These are phyloP conservation scores for Penicillium waksmanii DNA, from an alignment of 495 filamentous ascomycete species.

Conservation along the genomic window DNA sequence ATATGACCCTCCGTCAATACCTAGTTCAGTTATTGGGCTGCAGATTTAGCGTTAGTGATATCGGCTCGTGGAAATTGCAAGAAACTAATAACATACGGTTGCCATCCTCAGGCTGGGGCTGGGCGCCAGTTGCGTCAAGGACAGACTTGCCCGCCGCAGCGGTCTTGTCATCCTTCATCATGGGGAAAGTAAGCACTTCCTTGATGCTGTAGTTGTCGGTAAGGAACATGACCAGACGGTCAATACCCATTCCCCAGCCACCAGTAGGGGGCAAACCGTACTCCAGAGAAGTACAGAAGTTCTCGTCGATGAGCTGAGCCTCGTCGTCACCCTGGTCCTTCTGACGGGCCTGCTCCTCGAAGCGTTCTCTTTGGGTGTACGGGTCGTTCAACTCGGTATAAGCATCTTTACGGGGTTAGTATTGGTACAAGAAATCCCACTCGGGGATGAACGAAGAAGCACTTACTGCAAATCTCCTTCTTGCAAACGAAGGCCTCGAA, in stretches of 20 bases:
- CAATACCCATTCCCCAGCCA: constrained; percentile 97
- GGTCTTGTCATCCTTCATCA: constrained; percentile 73
- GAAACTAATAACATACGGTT: constrained; percentile 60
- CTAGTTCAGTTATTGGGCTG: constrained; percentile 43
- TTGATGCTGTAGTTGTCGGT: constrained; percentile 95
- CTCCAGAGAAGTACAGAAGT: constrained; percentile 83
- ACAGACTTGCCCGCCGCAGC: constrained; percentile 55
- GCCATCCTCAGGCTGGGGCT: constrained; percentile 68
- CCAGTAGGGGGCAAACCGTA: constrained; percentile 91
- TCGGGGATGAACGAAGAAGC: constrained; percentile 36
- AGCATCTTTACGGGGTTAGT: constrained; percentile 51
- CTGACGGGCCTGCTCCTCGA: constrained; percentile 95
- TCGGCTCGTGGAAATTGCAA: constrained; percentile 33
- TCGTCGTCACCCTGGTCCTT: constrained; percentile 97
- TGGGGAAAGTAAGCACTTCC: constrained; percentile 92
- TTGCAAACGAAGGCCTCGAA: constrained; percentile 98
- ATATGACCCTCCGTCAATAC: constrained; percentile 8
- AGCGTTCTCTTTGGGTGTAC: constrained; percentile 89
- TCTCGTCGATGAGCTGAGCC: constrained; percentile 94
- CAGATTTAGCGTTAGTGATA: constrained; percentile 34
- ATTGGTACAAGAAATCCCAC: constrained; percentile 68
- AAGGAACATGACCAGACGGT: constrained; percentile 96
- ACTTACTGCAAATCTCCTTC: constrained; percentile 78
- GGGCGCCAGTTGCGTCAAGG: constrained; percentile 66
- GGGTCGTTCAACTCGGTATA: constrained; percentile 99